A percentile compares a stretch with the other conserved stretches of the same genome.
Evolutionary conservation across 2,329 filamentous ascomycete species (phyloP).

Genomic region (Neofusicoccum sp.): DNA sequence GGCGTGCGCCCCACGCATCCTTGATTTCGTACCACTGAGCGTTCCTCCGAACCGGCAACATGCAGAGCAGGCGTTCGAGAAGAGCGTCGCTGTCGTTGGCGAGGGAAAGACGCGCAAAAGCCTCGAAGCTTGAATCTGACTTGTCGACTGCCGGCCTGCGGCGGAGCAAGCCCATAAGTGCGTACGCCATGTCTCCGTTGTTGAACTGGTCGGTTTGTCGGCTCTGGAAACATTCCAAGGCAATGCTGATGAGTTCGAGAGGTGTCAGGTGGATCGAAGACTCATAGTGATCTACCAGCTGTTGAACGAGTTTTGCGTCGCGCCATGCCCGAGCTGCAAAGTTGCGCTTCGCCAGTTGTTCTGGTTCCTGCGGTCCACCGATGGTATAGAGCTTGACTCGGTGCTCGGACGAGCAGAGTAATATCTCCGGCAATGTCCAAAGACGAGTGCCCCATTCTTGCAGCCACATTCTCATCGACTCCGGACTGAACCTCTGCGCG

Average conservation of each 20-base stretch:
- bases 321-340: conserved; percentile 3
- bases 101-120: conserved; percentile 10
- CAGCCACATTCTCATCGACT: background rate
- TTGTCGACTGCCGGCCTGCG: background rate
- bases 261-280: conserved; percentile 1
- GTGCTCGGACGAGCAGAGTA: conserved; percentile 12
- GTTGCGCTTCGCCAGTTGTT: conserved; percentile 6
- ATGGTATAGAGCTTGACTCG: background rate
- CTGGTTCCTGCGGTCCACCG: background rate
- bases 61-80: conserved; percentile 11
- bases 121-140: background rate
- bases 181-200: conserved; percentile 7
- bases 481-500: background rate
- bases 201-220: background rate
- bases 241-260: conserved; percentile 7
- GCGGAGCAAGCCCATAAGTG: conserved; percentile 9
- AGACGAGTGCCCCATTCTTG: conserved; percentile 7
- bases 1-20: conserved; percentile 10
- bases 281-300: conserved; percentile 15
- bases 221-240: background rate
- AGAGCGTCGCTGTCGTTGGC: conserved; percentile 10
- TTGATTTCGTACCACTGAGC: conserved; percentile 3
- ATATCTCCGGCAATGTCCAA: conserved; percentile 12
- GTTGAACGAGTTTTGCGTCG: background rate
- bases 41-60: background rate